Base-by-base conservation (phyloP, 129 eudicot genomes). In the Artemisia tridentata region DNA sequence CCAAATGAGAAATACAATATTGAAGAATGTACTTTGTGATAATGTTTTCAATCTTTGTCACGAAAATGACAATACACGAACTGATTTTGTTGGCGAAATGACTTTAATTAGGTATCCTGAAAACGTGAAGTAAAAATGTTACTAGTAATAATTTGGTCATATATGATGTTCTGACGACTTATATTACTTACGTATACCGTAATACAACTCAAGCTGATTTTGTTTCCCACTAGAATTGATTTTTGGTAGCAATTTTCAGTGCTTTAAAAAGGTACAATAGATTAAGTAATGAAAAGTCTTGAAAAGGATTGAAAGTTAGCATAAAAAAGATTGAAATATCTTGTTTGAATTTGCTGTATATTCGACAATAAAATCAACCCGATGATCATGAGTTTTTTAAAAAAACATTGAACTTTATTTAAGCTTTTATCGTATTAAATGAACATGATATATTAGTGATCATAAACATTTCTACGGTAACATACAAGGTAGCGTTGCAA, bases 31-130 rank as follows among this genome's bases (percentile, higher is more conserved):
- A 19, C 17, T 45, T 66, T 8, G 25, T 66, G 56, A 66, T 27
- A 66, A 66, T 66, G 17, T 20, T 46, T 19, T 47, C 43, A 11
- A 17, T 66, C 43, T 3, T 45, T 11, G 8, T 66, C 41, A 66
- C 6, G 71, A 66, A 66, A 66, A 66, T 66, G 71, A 66, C 71
- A 66, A 12, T 48, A 46, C 71, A 66, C 5, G 20, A 16, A 47
- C 57, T 34, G 2, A 48, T 46, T 64, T 64, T 21, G 41, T 31
- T 5, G 41, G 7, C 41, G 7, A 31, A 18, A 17, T 16, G 10
- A 13, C 3, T 15, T 64, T n/a, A n/a, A n/a, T 64, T 66, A 66
- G 57, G 71, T 21, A 48, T 46, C 58, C 34, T 0, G 41, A 47
- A 48, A 11, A 20, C 41, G 41, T 31, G 21, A 66, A 20, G 15